A percentile compares a stretch with the other conserved stretches of the same genome.
These are phyloP conservation scores for Porogramme epimiltina DNA, from an alignment of 1,284 basidiomycete genomes.

Conservation along the genomic window DNA sequence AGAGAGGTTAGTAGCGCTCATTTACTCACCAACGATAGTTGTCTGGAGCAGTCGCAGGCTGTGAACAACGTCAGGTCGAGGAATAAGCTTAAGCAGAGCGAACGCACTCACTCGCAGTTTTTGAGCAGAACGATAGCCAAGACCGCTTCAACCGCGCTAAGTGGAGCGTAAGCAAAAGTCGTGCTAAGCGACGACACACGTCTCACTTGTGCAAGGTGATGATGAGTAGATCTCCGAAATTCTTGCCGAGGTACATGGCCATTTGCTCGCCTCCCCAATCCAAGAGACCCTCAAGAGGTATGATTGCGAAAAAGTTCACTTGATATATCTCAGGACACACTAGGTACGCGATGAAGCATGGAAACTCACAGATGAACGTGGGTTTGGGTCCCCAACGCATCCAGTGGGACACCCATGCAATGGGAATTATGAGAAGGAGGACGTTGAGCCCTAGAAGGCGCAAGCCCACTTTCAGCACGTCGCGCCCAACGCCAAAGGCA, in stretches of 20 bases:
- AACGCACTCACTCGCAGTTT: constrained; percentile 62
- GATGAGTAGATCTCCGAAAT: constrained; percentile 56
- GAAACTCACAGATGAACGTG: constrained; percentile 1
- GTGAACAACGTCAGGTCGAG: neutral
- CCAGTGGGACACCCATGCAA: constrained; percentile 2
- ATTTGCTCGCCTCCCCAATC: constrained; percentile 66
- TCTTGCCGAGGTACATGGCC: constrained; percentile 53
- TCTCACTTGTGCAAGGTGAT: constrained; percentile 65
- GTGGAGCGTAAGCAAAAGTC: neutral
- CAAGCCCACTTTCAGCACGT: neutral
- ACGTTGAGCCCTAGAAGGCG: neutral
- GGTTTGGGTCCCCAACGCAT: neutral
- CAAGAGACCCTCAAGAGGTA: constrained; percentile 56
- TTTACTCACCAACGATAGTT: constrained; percentile 53
- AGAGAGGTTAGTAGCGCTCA: neutral
- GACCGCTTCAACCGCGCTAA: constrained; percentile 55
- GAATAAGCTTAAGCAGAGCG: too few species aligned
- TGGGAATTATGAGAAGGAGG: neutral
- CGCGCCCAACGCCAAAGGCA: too few species aligned
- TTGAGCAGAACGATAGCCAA: constrained; percentile 64
- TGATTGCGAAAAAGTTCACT: constrained; percentile 40
- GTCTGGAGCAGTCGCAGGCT: constrained; percentile 59
- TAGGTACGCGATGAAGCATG: neutral
- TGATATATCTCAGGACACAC: neutral
- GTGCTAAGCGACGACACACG: neutral